phyloP scores from a whole-genome alignment of 768 basidiomycete genomes.

The Boletus subparvulus region DNA sequence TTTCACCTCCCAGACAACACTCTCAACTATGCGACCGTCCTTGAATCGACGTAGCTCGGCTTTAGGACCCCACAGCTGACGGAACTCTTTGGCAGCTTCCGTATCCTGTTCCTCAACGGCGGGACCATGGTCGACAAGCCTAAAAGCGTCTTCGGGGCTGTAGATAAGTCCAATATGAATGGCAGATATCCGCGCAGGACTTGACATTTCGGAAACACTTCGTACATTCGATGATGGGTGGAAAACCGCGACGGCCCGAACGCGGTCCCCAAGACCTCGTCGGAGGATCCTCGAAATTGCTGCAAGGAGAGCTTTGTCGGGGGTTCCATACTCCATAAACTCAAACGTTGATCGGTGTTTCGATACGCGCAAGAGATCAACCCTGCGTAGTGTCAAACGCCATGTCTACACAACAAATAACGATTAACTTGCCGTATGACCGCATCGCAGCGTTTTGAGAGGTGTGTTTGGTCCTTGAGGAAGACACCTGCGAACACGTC shows the following conservation, averaged over 20 bases:
- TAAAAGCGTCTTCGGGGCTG: slow-evolving; percentile 68
- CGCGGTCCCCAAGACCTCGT: slow-evolving; percentile 72
- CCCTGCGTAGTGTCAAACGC: slow-evolving; percentile 37
- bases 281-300: slow-evolving; percentile 52
- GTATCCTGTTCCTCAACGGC: slow-evolving; percentile 61
- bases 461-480: slow-evolving; percentile 64
- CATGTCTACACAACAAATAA: not conserved
- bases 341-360: slow-evolving; percentile 45
- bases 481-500: slow-evolving; percentile 75
- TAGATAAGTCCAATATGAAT: slow-evolving; percentile 77
- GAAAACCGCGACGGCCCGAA: slow-evolving; percentile 61
- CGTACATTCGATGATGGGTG: slow-evolving; percentile 48
- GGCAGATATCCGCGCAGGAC: slow-evolving; percentile 45
- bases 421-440: slow-evolving; percentile 52
- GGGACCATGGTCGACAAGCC: slow-evolving; percentile 92
- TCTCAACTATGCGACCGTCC: slow-evolving; percentile 88
- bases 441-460: slow-evolving; percentile 70
- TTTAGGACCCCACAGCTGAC: slow-evolving; percentile 87
- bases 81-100: slow-evolving; percentile 58
- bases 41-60: slow-evolving; percentile 94
- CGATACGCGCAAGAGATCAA: slow-evolving; percentile 42
- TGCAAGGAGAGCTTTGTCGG: slow-evolving; percentile 52
- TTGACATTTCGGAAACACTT: slow-evolving; percentile 54
- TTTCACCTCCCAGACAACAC: slow-evolving; percentile 94
- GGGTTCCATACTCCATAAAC: slow-evolving; percentile 55